Evolutionary conservation across 495 filamentous ascomycete genomes (phyloP).

Genomic region (Penicillium paradoxum): DNA sequence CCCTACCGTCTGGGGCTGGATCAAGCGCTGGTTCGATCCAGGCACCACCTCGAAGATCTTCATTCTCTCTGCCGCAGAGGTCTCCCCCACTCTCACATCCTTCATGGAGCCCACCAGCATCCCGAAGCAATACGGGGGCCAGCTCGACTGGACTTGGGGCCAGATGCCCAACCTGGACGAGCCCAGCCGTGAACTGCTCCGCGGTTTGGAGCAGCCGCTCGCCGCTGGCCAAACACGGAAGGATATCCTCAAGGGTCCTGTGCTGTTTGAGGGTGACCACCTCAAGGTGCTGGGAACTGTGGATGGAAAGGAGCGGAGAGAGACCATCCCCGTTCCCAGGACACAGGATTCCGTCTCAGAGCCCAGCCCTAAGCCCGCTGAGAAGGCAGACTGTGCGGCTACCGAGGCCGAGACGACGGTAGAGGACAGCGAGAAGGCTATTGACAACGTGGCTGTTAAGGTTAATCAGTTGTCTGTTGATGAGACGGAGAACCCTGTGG

Average conservation of each 20-base stretch:
- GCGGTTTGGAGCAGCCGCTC: slow-evolving; percentile 29
- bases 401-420: neutral
- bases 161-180: slow-evolving; percentile 67
- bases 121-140: slow-evolving; percentile 78
- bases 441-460: slow-evolving; percentile 17
- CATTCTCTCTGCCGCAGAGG: slow-evolving; percentile 65
- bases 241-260: slow-evolving; percentile 35
- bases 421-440: slow-evolving; percentile 4
- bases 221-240: slow-evolving; percentile 27
- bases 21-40: slow-evolving; percentile 94
- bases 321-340: slow-evolving; percentile 28
- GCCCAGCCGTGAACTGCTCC: slow-evolving; percentile 43
- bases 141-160: slow-evolving; percentile 74
- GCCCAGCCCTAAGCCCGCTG: neutral
- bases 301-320: slow-evolving; percentile 35
- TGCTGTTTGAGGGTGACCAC: slow-evolving; percentile 37
- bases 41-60: slow-evolving; percentile 92
- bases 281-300: slow-evolving; percentile 39
- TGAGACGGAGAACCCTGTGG: slow-evolving; percentile 10
- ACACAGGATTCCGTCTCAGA: neutral
- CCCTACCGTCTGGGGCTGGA: slow-evolving; percentile 90
- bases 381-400: neutral
- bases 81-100: slow-evolving; percentile 63
- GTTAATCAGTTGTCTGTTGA: slow-evolving; percentile 13
- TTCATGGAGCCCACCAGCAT: slow-evolving; percentile 81